phyloP scores from a whole-genome alignment of 306 rosid genomes.

The Lathyrus aphaca region DNA sequence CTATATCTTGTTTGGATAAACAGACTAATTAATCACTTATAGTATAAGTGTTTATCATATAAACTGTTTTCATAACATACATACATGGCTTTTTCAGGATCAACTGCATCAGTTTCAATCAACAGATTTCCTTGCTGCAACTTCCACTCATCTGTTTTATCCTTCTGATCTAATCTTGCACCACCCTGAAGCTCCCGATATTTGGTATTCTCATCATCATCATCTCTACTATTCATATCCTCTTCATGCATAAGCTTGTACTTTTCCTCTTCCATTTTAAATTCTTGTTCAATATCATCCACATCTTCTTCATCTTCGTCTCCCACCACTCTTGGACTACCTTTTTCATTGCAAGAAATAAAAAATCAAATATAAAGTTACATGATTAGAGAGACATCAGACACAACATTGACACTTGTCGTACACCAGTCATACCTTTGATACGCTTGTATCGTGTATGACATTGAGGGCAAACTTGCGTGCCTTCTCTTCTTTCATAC shows the following conservation, averaged over 20 bases:
- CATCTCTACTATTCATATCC: slow-evolving; percentile 57
- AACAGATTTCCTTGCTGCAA: slow-evolving; percentile 76
- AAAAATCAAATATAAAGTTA: slow-evolving; percentile 16
- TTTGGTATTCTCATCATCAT: slow-evolving; percentile 53
- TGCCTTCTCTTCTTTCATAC: slow-evolving; percentile 96
- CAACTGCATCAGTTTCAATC: slow-evolving; percentile 72
- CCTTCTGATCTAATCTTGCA: slow-evolving; percentile 73
- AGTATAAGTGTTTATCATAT: not conserved
- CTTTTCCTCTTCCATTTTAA: slow-evolving; percentile 64
- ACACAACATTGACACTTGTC: not conserved
- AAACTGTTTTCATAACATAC: slow-evolving; percentile 36
- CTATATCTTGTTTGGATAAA: not conserved
- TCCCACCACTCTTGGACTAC: slow-evolving; percentile 94
- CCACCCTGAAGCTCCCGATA: slow-evolving; percentile 67
- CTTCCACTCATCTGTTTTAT: slow-evolving; percentile 85
- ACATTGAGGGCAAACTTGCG: slow-evolving; percentile 94
- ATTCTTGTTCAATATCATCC: slow-evolving; percentile 95
- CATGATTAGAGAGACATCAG: not conserved
- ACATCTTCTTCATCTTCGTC: slow-evolving; percentile 95
- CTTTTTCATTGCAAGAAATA: slow-evolving; percentile 44
- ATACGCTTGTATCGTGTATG: slow-evolving; percentile 93
- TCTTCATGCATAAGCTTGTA: slow-evolving; percentile 47
- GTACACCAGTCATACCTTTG: slow-evolving; percentile 54
- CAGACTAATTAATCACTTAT: not conserved
- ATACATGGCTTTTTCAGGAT: slow-evolving; percentile 79